Percentiles rank a stretch among this genome's conserved stretches.
These are phyloP conservation scores for Botrytis sinoallii DNA, from an alignment of 2,329 filamentous ascomycete genomes.

Conservation along the genomic window DNA sequence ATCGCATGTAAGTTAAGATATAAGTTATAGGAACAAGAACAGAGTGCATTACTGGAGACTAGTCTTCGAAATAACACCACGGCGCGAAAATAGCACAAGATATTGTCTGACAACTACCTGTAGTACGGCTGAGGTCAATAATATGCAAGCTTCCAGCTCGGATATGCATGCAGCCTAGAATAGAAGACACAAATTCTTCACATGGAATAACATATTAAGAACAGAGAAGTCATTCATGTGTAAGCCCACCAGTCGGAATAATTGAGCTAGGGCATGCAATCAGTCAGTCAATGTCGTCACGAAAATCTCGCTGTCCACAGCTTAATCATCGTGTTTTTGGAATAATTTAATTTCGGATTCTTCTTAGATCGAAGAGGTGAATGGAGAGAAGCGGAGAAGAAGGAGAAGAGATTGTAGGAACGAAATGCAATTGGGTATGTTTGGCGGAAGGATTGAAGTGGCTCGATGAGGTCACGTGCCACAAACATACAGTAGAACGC, in stretches of 20 bases:
- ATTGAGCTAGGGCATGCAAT: background rate
- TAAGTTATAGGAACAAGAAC: background rate
- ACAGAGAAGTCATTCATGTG: background rate
- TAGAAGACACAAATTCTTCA: background rate
- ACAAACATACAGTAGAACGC: background rate
- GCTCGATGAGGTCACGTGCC: background rate
- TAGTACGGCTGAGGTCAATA: slow-evolving; percentile 1
- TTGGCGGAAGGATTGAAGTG: background rate
- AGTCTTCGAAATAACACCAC: background rate
- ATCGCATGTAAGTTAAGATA: background rate
- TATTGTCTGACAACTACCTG: background rate
- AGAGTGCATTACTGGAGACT: background rate
- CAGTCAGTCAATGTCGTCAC: background rate
- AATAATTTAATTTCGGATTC: background rate
- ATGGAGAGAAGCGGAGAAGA: slow-evolving; percentile 6
- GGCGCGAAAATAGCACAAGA: background rate
- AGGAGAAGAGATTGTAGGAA: background rate
- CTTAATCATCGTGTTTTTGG: background rate
- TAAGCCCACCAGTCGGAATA: background rate
- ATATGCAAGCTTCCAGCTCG: slow-evolving; percentile 14
- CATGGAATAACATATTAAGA: background rate
- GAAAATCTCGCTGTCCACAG: background rate
- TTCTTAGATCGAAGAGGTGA: background rate
- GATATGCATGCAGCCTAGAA: slow-evolving; percentile 11
- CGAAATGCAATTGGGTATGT: slow-evolving; percentile 5